Conservation (phyloP, 352 stramenopile species). For the Paralagenidium karlingii region DNA sequence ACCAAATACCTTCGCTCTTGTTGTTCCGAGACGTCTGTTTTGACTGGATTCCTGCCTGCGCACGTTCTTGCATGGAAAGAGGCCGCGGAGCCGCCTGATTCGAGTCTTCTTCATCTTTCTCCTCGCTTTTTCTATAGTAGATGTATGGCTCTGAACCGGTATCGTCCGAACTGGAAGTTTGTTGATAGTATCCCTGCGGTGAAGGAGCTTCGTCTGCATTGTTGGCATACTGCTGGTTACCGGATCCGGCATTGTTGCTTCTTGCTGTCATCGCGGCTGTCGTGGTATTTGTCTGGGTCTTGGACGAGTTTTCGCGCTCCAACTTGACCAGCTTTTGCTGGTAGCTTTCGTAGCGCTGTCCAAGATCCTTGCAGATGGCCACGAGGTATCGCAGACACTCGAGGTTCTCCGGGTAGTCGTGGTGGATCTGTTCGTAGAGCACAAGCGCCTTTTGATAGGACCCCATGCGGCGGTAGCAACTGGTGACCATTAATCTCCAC, state of each 20-base stretch:
- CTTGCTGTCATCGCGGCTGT: slow-evolving; percentile 2
- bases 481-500: slow-evolving; percentile 95
- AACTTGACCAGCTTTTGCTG: slow-evolving; percentile 89
- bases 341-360: slow-evolving; percentile 86
- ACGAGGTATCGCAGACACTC: slow-evolving; percentile 88
- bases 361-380: slow-evolving; percentile 90
- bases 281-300: slow-evolving; percentile 18
- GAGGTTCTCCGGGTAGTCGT: slow-evolving; percentile 89
- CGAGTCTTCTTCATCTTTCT: too few species aligned
- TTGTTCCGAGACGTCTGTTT: slow-evolving; percentile 14
- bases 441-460: slow-evolving; percentile 87
- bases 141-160: too few species aligned
- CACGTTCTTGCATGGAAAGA: slow-evolving; percentile 2
- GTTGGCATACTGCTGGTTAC: not conserved
- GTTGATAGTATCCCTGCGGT: slow-evolving; percentile 1
- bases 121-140: too few species aligned
- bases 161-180: too few species aligned
- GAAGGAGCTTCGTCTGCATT: too few species aligned
- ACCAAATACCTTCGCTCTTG: slow-evolving; percentile 7
- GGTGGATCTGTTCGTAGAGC: slow-evolving; percentile 92
- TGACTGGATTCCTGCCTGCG: slow-evolving; percentile 9
- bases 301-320: slow-evolving; percentile 43
- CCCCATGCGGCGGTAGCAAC: slow-evolving; percentile 91
- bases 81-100: too few species aligned
- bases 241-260: not conserved